A percentile compares a stretch with the other conserved stretches of the same genome.
Conservation (phyloP, 2,329 filamentous ascomycete genomes). For the Pseudogymnoascus sp. region DNA sequence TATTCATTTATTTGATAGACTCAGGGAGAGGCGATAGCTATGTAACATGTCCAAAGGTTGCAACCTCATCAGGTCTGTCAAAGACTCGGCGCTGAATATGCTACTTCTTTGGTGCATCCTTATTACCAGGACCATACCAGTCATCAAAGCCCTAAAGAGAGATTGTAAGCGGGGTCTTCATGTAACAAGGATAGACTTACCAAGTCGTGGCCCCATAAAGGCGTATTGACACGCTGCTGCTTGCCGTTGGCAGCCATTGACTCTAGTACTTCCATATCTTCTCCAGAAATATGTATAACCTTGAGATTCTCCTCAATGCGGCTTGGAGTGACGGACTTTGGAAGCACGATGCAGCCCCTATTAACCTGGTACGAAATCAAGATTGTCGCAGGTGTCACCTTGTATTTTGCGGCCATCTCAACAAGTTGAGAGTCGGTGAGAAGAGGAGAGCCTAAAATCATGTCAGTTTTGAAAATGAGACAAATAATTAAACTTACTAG, state of each 20-base stretch:
- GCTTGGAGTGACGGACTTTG: constrained; percentile 46
- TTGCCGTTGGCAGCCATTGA: constrained; percentile 28
- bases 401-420: constrained; percentile 40
- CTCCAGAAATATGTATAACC: constrained; percentile 13
- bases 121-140: constrained; percentile 18
- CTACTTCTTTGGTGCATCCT: background rate
- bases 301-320: constrained; percentile 39
- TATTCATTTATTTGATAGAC: background rate
- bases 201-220: constrained; percentile 29
- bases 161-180: background rate
- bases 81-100: background rate
- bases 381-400: constrained; percentile 43
- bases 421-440: constrained; percentile 12
- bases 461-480: background rate
- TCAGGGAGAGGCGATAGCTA: background rate
- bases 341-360: constrained; percentile 43
- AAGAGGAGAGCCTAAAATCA: constrained; percentile 11
- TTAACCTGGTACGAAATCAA: constrained; percentile 47
- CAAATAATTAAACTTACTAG: constrained; percentile 3
- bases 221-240: constrained; percentile 30
- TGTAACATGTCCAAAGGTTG: too few species aligned
- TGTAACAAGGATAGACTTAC: background rate
- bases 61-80: too few species aligned
- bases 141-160: constrained; percentile 21
- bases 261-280: constrained; percentile 25